Evolutionary conservation across 2,329 filamentous ascomycete genomes (phyloP).

Genomic region (Aspergillus sergii): DNA sequence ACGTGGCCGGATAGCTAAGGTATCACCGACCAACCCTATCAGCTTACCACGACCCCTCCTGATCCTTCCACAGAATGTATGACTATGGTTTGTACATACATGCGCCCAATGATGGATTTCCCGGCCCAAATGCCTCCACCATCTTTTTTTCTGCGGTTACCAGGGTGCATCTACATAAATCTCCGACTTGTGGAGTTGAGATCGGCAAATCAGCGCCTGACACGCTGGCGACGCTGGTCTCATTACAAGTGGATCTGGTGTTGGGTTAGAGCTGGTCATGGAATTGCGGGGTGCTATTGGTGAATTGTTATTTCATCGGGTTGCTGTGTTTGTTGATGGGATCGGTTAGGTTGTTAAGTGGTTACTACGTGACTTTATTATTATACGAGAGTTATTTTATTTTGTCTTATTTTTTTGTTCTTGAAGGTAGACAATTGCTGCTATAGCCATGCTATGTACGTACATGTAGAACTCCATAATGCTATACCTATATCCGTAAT

Average conservation of each 20-base stretch:
- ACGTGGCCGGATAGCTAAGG: not conserved
- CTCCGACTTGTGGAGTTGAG: not conserved
- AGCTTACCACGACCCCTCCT: not conserved
- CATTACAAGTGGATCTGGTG: not conserved
- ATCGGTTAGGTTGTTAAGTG: not conserved
- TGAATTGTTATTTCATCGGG: not conserved
- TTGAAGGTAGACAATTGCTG: not conserved
- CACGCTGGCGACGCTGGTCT: conserved; percentile 11
- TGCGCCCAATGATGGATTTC: conserved; percentile 5
- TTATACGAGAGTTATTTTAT: not conserved
- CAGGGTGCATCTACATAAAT: conserved; percentile 2
- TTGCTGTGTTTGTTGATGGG: not conserved
- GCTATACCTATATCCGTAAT: not conserved
- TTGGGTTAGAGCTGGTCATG: not conserved
- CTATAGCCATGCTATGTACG: not conserved
- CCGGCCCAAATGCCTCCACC: conserved; percentile 1
- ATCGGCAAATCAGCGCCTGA: conserved; percentile 21
- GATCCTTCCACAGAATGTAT: not conserved
- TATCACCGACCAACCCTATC: not conserved
- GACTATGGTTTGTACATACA: not conserved
- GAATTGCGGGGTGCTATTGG: not conserved
- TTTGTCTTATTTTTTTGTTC: not conserved
- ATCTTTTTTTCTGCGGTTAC: not conserved
- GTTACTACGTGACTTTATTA: not conserved
- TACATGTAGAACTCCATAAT: not conserved